Evolutionary conservation across 2,329 filamentous ascomycete genomes (phyloP).

Genomic region (Sclerotinia spermophila): DNA sequence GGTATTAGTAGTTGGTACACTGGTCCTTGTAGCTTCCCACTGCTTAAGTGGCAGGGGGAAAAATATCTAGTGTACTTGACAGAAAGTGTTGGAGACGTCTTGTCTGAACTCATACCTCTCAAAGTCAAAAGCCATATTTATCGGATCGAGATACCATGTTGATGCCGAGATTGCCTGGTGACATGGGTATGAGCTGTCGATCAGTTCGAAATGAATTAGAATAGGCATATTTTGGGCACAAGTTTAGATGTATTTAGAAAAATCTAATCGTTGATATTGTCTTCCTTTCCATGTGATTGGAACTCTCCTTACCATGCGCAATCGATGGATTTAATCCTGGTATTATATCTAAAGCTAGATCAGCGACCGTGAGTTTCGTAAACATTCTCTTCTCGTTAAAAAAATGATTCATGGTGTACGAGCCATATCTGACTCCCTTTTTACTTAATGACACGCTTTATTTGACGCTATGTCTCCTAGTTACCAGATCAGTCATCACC

Average conservation of each 20-base stretch:
- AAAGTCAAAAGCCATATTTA: background rate
- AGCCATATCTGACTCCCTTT: background rate
- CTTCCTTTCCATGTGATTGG: background rate
- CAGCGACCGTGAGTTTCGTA: background rate
- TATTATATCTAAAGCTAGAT: no score
- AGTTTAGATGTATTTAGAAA: background rate
- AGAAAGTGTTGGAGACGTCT: background rate
- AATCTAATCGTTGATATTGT: background rate
- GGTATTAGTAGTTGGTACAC: background rate
- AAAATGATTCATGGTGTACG: background rate
- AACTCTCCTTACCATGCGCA: background rate
- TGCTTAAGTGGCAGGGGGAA: background rate
- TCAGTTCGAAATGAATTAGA: background rate
- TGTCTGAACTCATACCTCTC: background rate
- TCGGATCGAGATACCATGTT: background rate
- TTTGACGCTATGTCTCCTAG: background rate
- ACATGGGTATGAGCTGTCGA: background rate
- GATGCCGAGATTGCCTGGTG: background rate
- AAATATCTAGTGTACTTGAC: background rate
- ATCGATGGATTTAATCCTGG: no score
- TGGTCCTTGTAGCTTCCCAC: background rate
- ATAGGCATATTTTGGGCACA: background rate
- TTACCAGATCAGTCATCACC: background rate
- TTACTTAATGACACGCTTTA: no score
- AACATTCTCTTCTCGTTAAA: accelerated